Base-by-base conservation (phyloP, 1,284 basidiomycete species). In the Sporisorium iseilematis-ciliati region DNA sequence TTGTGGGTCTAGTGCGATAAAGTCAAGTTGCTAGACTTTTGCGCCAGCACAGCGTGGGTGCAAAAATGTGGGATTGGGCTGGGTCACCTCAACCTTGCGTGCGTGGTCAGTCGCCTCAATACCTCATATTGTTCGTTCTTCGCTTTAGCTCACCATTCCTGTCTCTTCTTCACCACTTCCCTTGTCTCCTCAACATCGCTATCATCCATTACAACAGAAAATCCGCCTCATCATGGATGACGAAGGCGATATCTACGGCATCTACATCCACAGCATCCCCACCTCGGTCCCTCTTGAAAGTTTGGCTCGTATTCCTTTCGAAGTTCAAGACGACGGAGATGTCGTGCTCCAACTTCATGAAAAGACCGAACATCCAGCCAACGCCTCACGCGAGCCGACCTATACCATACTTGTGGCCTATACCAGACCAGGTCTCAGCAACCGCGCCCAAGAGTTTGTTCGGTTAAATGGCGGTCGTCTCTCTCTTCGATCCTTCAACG, bases 401-500 rank as follows among this genome's bases (percentile, higher is more conserved):
- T 48, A 29, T 16, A 29, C 46, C 14, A 31, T 48, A 18, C 26
- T 31, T 48, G 18, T 48, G 25, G 46, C 23, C 18, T 21, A 29
- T 14, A 48, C 46, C 25, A 48, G 14, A 18, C 18, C 26, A 14
- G 46, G 46, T n/a, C 12, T 31, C 21, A 3, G 26, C 21, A 29
- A 48, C 26, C 25, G 46, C 26, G 46, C 46, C 6, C 46, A 25
- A 18, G 46, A 48, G 18, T 48, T 48, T 31, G 46, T 31, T 18
- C 23, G 16, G 46, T 6, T 11, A 2, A 25, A 48, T 31, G 25
- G 25, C 12, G 25, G 46, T 7, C 5, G 5, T 6, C 46, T 48
- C 26, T 16, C 5, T 46, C 25, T 49, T n/a, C n/a, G 31, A 3
- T 12, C 31, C 29, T 49, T n/a, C 21, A 7, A n/a, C 12, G 29